Evolutionary conservation across 139 green algal species (phyloP), one percentile per base, ranked within the genome.

Genomic region (Ettlia oleoabundans): DNA sequence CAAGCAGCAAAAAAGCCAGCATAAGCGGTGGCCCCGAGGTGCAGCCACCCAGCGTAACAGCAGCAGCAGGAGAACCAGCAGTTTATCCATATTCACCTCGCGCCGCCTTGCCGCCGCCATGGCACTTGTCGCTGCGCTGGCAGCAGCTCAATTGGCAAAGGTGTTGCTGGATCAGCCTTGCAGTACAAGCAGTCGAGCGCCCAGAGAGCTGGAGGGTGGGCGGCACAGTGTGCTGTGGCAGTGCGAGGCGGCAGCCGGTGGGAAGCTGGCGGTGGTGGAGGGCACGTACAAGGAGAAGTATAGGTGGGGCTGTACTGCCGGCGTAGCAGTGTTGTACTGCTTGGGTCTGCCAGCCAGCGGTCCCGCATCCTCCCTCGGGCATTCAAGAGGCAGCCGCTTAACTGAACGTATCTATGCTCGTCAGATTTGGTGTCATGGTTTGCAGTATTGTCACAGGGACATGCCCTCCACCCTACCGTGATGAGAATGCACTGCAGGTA

Each of bases 221-320:
- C 77, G 42, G 6, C 76, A 82, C 43, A 18, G 21, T 0, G 19
- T 76, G 77, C 30, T 76, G 32, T 53, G 28, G 40, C 64, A 52
- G 21, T 66, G 63, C 30, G 77, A 82, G 35, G 26, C 47, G 43
- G 61, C 61, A 24, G 61, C n/a, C 1, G 77, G 77, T 32, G 63
- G 77, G 41, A 32, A 63, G 24, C 24, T 82, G 64, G 38, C 63
- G 0, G 64, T 82, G 35, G 35, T 82, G 8, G 77, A 82, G 13
- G 77, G 77, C 21, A 51, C 33, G 2, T 61, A 62, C 21, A 43
- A 40, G 33, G 77, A 51, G 9, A 63, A 67, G 64, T 82, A 76
- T 63, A 76, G 77, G 77, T 76, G 64, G 9, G 30, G 18, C 2
- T 58, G 47, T 58, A 15, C 47, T 58, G 47, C 47, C 13, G 10